Base-by-base conservation (phyloP, 2,329 filamentous ascomycete genomes). In the Sclerotiophoma versabilis region DNA sequence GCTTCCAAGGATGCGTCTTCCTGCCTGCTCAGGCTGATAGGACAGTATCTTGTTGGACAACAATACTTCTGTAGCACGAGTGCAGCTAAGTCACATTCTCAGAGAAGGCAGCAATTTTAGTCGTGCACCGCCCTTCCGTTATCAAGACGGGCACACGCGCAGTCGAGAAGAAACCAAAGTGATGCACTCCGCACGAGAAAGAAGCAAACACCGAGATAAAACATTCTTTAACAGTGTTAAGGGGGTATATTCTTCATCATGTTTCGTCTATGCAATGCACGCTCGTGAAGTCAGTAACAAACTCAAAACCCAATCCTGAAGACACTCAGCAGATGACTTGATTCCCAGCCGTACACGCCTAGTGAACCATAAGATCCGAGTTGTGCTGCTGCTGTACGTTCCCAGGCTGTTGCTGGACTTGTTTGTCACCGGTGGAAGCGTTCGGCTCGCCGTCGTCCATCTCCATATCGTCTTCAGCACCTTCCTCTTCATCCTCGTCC, bases 401-500 rank as follows among this genome's bases (percentile, higher is more conserved):
- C 14, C 50, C 62, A 27, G 67, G 60, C 57, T 70, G 60, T 57
- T 70, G 62, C 26, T 68, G 63, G 17, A 48, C 59, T 45, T 49
- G 44, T 49, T 72, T 68, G 59, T 77, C 76, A 26, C 74, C 76
- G 42, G 73, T 66, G 32, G 68, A 58, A 39, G 64, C 70, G 27
- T 32, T 57, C n/a, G 53, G 32, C 44, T 79, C 76, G 51, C 82
- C 82, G 34, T 84, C 82, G 20, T 79, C 83, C 81, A 84, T 84
- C 62, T 84, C 83, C 62, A 84, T 81, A 60, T 81, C 80, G 33
- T 83, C 81, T 32, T 83, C 82, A 41, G 66, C 71, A 46, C 80
- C 84, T 43, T 84, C 86, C 25, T 83, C 85, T 38, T 88, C 86
- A 29, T 91, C 86, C 23, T 91, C 86, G 15, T 91, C 86, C 20